A percentile compares a stretch with the other conserved stretches of the same genome.
Conservation (phyloP, 2,329 filamentous ascomycete species). For the Epichloe coenophiala region DNA sequence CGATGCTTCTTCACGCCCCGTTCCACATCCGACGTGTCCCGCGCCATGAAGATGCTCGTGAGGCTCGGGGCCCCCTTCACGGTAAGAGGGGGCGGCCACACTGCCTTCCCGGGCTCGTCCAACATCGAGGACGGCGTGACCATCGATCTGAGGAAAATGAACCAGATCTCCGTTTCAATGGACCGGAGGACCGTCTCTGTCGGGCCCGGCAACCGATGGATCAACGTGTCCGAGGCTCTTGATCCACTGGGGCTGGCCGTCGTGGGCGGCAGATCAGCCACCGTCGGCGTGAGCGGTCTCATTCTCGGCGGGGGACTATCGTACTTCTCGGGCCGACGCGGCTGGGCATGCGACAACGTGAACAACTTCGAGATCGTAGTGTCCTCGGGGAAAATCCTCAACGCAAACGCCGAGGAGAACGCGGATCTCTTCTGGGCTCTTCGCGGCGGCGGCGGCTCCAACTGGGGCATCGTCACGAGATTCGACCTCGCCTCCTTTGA, state of each 20-base stretch:
- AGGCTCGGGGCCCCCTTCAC: conserved; percentile 18
- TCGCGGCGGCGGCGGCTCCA: conserved; percentile 40
- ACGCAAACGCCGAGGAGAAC: conserved; percentile 24
- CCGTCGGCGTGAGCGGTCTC: conserved; percentile 13
- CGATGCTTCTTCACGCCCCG: conserved; percentile 14
- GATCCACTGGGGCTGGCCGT: conserved; percentile 9
- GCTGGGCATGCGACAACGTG: conserved; percentile 14
- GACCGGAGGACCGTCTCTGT: conserved; percentile 7
- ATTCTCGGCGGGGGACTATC: conserved; percentile 15
- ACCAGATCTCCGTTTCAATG: conserved; percentile 9
- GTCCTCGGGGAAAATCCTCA: conserved; percentile 29
- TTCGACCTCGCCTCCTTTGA: conserved; percentile 28
- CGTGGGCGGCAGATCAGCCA: conserved; percentile 12
- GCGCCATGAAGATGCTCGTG: conserved; percentile 12
- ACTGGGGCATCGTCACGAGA: conserved; percentile 41
- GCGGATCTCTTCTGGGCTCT: conserved; percentile 45
- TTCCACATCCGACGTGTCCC: conserved; percentile 14
- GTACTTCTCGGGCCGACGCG: conserved; percentile 10
- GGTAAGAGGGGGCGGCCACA: conserved; percentile 21
- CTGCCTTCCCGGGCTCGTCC: conserved; percentile 14
- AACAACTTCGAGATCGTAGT: conserved; percentile 14
- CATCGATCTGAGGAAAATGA: conserved; percentile 14
- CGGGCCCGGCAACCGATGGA: conserved; percentile 11
- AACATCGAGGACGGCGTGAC: conserved; percentile 17
- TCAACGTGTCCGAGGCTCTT: conserved; percentile 10